Conservation (phyloP, 495 filamentous ascomycete genomes). For the Annulohypoxylon moriforme region DNA sequence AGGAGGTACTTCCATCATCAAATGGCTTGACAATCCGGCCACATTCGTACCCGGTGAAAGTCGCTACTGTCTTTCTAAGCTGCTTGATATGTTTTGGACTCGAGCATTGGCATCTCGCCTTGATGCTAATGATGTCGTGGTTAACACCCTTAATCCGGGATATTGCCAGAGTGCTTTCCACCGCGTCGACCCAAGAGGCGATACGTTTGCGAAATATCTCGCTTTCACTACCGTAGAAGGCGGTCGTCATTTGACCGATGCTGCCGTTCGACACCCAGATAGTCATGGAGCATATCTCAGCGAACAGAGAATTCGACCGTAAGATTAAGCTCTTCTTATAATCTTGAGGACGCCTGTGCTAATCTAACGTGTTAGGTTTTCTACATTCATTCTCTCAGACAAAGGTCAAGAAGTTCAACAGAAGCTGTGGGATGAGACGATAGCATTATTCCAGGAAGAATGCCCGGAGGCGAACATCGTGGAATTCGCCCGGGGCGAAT, state of each 20-base stretch:
- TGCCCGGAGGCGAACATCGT: constrained; percentile 35
- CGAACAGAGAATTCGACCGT: constrained; percentile 42
- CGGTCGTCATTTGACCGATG: constrained; percentile 39
- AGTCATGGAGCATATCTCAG: constrained; percentile 43
- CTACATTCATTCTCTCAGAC: constrained; percentile 47
- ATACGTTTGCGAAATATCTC: constrained; percentile 12
- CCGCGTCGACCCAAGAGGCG: constrained; percentile 50
- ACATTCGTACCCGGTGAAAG: constrained; percentile 50
- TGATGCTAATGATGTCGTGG: constrained; percentile 54
- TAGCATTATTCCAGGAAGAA: constrained; percentile 40
- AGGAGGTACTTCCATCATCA: constrained; percentile 50
- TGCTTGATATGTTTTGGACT: constrained; percentile 61
- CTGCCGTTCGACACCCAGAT: constrained; percentile 35
- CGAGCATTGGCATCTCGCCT: constrained; percentile 56
- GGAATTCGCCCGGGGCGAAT: constrained; percentile 20
- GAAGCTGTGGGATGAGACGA: constrained; percentile 58
- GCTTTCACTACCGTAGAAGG: constrained; percentile 32
- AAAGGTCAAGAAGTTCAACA: constrained; percentile 54
- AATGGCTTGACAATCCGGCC: constrained; percentile 57
- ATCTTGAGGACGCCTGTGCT: not conserved
- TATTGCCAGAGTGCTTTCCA: constrained; percentile 58
- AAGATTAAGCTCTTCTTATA: constrained; percentile 2
- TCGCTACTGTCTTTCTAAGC: constrained; percentile 60
- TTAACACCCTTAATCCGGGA: constrained; percentile 66
- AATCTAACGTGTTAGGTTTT: constrained; percentile 28